Percentiles rank a stretch among this genome's conserved stretches.
Conservation (phyloP, 352 stramenopile species). For the Phytophthora megakarya region DNA sequence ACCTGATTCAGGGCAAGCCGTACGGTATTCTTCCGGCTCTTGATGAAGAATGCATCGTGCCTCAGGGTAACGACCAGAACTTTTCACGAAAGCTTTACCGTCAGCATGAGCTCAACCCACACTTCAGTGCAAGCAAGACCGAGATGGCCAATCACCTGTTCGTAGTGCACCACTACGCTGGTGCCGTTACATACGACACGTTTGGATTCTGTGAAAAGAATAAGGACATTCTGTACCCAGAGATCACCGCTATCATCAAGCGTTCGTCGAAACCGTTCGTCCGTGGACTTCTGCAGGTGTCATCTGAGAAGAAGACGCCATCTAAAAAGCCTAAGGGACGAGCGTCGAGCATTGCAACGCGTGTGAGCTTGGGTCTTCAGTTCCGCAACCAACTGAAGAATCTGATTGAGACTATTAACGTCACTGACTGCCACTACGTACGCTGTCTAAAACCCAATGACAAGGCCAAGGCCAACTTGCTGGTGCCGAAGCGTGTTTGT, state of each 20-base stretch:
- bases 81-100: conserved; percentile 85
- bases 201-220: conserved; percentile 98
- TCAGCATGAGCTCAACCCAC: conserved; percentile 65
- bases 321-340: conserved; percentile 40
- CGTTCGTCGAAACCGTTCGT: conserved; percentile 75
- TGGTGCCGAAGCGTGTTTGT: conserved; percentile 92
- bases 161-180: conserved; percentile 93
- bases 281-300: conserved; percentile 54
- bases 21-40: conserved; percentile 84
- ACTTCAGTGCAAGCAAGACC: conserved; percentile 81
- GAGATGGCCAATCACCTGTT: conserved; percentile 83
- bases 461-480: conserved; percentile 79
- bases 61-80: conserved; percentile 86
- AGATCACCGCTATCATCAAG: conserved; percentile 82
- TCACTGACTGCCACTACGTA: conserved; percentile 97
- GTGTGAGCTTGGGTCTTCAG: conserved; percentile 80
- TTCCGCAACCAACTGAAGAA: conserved; percentile 93
- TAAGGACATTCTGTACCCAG: conserved; percentile 90
- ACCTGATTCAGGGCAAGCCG: conserved; percentile 89
- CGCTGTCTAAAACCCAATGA: conserved; percentile 99
- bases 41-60: conserved; percentile 91
- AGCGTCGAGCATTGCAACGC: conserved; percentile 43
- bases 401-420: conserved; percentile 94
- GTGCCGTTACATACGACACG: conserved; percentile 92
- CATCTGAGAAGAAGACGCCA: conserved; percentile 26